Evolutionary conservation across 106 monocot genomes (phyloP).

Genomic region (Acorus calamus): DNA sequence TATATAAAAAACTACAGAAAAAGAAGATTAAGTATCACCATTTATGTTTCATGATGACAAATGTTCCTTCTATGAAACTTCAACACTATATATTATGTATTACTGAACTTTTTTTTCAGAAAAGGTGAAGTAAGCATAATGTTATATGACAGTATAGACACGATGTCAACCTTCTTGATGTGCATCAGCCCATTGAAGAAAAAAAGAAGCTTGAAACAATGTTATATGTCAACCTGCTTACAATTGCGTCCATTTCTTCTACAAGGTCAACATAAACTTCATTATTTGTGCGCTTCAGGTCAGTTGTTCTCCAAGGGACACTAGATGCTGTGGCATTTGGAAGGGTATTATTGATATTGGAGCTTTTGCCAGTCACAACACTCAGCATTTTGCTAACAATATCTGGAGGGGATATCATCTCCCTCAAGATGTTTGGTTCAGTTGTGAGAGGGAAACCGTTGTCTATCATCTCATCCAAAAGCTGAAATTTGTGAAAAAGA

Average conservation of each 20-base stretch:
- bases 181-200: background rate
- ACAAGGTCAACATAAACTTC: constrained; percentile 85
- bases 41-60: no score
- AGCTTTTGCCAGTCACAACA: constrained; percentile 80
- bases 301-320: constrained; percentile 81
- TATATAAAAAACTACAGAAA: no score
- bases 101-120: no score
- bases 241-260: constrained; percentile 73
- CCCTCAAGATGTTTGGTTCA: constrained; percentile 80
- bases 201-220: background rate
- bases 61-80: no score
- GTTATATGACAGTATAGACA: no score
- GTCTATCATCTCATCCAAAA: constrained; percentile 99
- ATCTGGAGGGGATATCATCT: constrained; percentile 81
- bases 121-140: no score
- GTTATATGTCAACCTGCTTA: constrained; percentile 46
- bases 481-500: constrained; percentile 30
- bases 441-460: constrained; percentile 93
- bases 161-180: no score
- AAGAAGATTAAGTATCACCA: no score
- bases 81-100: no score
- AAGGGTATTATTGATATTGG: constrained; percentile 54
- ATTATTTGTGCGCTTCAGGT: constrained; percentile 56
- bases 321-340: constrained; percentile 70
- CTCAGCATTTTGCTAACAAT: constrained; percentile 79